Conservation (phyloP, 2,329 filamentous ascomycete genomes). For the Pseudogymnoascus sp. region DNA sequence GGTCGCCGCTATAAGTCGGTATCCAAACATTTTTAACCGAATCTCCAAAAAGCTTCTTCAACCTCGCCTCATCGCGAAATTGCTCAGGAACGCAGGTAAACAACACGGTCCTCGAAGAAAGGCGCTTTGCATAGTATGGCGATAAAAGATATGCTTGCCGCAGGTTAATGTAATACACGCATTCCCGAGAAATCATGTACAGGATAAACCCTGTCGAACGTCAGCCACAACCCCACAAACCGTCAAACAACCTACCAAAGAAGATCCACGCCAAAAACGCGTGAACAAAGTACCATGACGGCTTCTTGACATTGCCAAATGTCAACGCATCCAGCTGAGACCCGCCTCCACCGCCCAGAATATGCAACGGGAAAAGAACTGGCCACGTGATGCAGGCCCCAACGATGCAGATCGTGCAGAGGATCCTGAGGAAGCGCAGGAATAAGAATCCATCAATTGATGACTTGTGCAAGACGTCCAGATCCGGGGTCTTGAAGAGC, state of each 20-base stretch:
- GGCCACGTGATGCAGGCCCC: conserved; percentile 58
- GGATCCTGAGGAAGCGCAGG: conserved; percentile 57
- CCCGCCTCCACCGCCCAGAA: conserved; percentile 47
- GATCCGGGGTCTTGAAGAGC: conserved; percentile 29
- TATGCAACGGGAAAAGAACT: conserved; percentile 58
- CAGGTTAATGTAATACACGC: conserved; percentile 61
- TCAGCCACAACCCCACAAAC: background rate
- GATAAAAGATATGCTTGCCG: conserved; percentile 62
- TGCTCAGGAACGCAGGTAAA: conserved; percentile 58
- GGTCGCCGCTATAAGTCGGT: conserved; percentile 49
- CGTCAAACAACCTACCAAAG: conserved; percentile 33
- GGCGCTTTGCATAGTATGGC: conserved; percentile 55
- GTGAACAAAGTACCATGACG: conserved; percentile 54
- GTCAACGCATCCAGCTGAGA: conserved; percentile 52
- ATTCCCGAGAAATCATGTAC: conserved; percentile 59
- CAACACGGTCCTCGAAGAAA: conserved; percentile 61
- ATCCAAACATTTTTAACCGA: conserved; percentile 60
- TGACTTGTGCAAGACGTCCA: conserved; percentile 51
- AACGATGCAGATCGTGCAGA: conserved; percentile 53
- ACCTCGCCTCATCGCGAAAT: conserved; percentile 50
- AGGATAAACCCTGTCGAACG: conserved; percentile 45
- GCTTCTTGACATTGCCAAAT: conserved; percentile 48
- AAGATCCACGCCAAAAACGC: conserved; percentile 56
- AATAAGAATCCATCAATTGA: conserved; percentile 61
- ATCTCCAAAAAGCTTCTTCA: conserved; percentile 53